Percentiles rank a stretch among this genome's conserved stretches.
Evolutionary conservation across 352 stramenopile genomes (phyloP).

Genomic region (Globisporangium carolinianum): DNA sequence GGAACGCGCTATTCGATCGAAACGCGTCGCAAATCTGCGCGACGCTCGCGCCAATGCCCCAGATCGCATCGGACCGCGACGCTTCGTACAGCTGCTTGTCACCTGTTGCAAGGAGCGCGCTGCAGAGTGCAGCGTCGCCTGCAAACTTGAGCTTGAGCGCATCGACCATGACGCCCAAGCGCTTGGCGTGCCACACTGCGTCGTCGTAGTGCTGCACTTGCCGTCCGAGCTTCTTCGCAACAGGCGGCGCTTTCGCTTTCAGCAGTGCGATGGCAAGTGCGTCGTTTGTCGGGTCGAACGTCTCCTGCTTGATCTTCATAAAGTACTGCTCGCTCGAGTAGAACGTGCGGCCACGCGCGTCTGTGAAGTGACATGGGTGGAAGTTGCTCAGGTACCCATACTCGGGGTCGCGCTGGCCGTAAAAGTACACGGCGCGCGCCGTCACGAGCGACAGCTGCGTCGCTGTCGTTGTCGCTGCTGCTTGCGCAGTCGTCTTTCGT

Average conservation of each 20-base stretch:
- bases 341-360: slow-evolving; percentile 23
- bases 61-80: slow-evolving; percentile 37
- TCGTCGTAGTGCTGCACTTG: slow-evolving; percentile 55
- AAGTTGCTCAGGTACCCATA: slow-evolving; percentile 65
- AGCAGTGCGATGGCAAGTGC: slow-evolving; percentile 35
- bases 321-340: slow-evolving; percentile 71
- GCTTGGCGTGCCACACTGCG: slow-evolving; percentile 25
- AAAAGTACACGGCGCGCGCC: slow-evolving; percentile 44
- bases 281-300: slow-evolving; percentile 42
- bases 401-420: slow-evolving; percentile 24
- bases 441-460: slow-evolving; percentile 28
- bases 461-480: background rate
- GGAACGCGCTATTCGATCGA: slow-evolving; percentile 25
- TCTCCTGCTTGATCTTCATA: slow-evolving; percentile 69
- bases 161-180: slow-evolving; percentile 43
- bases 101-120: slow-evolving; percentile 33
- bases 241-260: slow-evolving; percentile 31
- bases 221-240: slow-evolving; percentile 44
- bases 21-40: slow-evolving; percentile 29
- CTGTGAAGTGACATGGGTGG: slow-evolving; percentile 41
- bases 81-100: slow-evolving; percentile 52
- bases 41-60: slow-evolving; percentile 54
- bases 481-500: background rate
- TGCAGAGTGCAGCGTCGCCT: slow-evolving; percentile 20
- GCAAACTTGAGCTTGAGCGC: slow-evolving; percentile 64